These are phyloP conservation scores for Marchantia polymorpha DNA, from an alignment of 225 moss, liverwort and hornwort species.

Conservation along the genomic window DNA sequence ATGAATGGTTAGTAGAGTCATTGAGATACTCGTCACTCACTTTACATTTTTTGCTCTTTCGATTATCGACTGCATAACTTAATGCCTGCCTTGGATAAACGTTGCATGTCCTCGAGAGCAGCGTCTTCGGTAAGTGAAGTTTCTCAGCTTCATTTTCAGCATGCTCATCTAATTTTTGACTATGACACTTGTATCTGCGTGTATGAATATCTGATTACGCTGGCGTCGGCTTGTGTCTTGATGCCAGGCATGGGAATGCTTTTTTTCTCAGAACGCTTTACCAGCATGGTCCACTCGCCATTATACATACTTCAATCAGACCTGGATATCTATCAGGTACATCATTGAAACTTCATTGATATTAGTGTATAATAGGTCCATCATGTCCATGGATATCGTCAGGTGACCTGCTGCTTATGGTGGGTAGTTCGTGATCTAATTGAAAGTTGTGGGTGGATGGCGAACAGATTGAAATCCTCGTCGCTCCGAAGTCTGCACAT, in stretches of 20 bases:
- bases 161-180: not conserved
- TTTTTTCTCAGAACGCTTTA: slow-evolving; percentile 30
- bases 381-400: not conserved
- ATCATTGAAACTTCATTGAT: too few relatives aligned
- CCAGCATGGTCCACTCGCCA: slow-evolving; percentile 23
- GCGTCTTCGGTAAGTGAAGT: slow-evolving; percentile 19
- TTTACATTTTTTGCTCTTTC: too few relatives aligned
- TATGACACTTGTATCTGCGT: too few relatives aligned
- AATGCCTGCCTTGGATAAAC: not conserved
- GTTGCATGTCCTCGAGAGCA: not conserved
- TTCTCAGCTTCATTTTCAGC: not conserved
- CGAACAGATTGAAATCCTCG: slow-evolving; percentile 9
- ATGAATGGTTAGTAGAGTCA: too few relatives aligned
- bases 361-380: too few relatives aligned
- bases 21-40: too few relatives aligned
- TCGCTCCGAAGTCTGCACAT: slow-evolving; percentile 12
- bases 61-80: slow-evolving; percentile 20
- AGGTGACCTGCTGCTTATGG: too few relatives aligned
- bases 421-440: too few relatives aligned
- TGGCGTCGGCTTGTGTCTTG: not conserved
- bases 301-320: slow-evolving; percentile 30
- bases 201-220: not conserved
- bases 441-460: not conserved
- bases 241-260: slow-evolving; percentile 28
- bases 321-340: slow-evolving; percentile 35